Base-by-base conservation (phyloP, 2,329 filamentous ascomycete genomes). In the Penicillium sp. region DNA sequence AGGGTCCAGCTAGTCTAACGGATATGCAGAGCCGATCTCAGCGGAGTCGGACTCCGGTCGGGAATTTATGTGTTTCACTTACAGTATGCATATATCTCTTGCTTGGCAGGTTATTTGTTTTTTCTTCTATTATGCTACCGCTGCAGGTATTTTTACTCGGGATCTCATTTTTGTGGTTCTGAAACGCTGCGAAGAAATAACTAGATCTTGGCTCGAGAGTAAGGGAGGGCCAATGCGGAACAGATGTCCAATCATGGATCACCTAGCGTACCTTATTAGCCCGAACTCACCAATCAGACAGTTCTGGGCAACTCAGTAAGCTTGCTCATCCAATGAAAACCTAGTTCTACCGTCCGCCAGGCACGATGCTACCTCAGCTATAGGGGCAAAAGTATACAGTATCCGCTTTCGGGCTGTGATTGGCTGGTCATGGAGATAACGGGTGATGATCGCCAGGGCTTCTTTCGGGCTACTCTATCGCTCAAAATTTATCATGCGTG, bases 401-500 rank as follows among this genome's bases (percentile, higher is more conserved):
- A 50, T 53, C 35, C 42, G 24, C 16, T 9, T 47, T 54, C 1
- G 9, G 29, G 27, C 6, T n/a, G 4, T 60, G 56, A 66, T 66
- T 66, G 64, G 64, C 54, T 13, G 22, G 14, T 27, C 27, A 24
- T 46, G 49, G 48, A 60, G 55, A 65, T 64, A 60, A 64, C 56
- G 50, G 59, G 47, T n/a, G 33, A 58, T 55, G 64, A 66, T 66
- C 63, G 53, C 49, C 64, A 66, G 58, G 60, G 63, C 42, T 43
- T 37, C 47, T 39, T 26, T 48, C 26, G 24, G 26, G 19, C 45
- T 10, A 21, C 14, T 47, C 27, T 14, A 48, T 33, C 27, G 2
- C 27, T 31, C 43, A 27, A 33, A 29, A 16, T 8, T 31, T n/a
- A 31, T 48, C 35, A 52, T 14, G 43, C 37, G 10, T 26, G 42